Percentiles rank a stretch among this genome's conserved stretches.
Evolutionary conservation across 495 filamentous ascomycete genomes (phyloP).

Genomic region (Neurospora sp.): DNA sequence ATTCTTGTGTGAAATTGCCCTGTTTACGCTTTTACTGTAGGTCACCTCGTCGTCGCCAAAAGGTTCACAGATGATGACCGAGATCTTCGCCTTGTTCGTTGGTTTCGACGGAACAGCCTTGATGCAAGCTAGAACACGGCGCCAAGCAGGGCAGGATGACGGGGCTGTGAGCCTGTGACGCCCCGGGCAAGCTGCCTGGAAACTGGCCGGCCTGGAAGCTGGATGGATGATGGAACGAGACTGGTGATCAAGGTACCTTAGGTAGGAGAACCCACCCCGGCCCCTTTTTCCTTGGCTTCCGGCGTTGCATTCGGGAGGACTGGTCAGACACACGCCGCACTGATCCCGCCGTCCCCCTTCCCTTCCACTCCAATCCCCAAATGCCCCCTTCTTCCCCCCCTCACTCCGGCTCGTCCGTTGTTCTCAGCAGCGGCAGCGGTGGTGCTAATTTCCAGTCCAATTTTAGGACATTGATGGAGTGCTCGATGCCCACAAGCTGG

Average conservation of each 20-base stretch:
- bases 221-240: neutral
- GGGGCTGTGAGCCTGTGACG: neutral
- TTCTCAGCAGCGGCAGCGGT: neutral
- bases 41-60: neutral
- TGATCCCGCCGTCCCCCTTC: neutral
- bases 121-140: neutral
- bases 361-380: neutral
- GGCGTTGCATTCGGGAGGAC: neutral
- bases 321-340: neutral
- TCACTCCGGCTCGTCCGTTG: neutral
- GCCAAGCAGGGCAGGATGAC: neutral
- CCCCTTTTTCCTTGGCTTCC: neutral
- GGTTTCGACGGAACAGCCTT: neutral
- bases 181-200: neutral
- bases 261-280: neutral
- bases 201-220: neutral
- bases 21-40: neutral
- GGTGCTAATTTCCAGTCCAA: neutral
- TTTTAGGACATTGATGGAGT: neutral
- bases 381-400: neutral
- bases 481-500: neutral
- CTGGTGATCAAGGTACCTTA: neutral
- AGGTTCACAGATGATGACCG: neutral
- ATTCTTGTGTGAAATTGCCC: neutral
- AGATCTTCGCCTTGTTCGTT: neutral